Percentiles rank a stretch among this genome's conserved stretches.
These are phyloP conservation scores for Fonsecaea multimorphosa DNA, from an alignment of 2,329 filamentous ascomycete genomes.

Conservation along the genomic window DNA sequence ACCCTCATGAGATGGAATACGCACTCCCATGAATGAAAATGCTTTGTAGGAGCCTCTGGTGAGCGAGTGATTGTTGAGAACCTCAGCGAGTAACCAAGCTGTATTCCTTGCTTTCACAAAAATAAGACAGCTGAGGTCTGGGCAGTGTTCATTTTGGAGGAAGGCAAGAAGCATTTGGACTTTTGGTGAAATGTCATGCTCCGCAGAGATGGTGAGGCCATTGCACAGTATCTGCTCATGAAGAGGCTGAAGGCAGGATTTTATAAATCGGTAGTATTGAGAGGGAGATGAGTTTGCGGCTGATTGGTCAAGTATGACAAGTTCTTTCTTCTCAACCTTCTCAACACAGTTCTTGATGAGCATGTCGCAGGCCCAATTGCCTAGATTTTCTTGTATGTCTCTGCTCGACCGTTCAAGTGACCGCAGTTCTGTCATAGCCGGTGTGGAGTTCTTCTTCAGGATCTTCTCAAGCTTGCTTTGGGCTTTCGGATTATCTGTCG, in stretches of 20 bases:
- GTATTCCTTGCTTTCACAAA: constrained; percentile 70
- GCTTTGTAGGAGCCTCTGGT: constrained; percentile 47
- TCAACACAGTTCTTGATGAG: constrained; percentile 63
- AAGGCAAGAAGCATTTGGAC: constrained; percentile 62
- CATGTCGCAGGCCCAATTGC: constrained; percentile 71
- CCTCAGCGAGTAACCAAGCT: constrained; percentile 64
- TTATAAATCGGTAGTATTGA: constrained; percentile 18
- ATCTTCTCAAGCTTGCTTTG: constrained; percentile 41
- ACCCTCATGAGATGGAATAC: constrained; percentile 51
- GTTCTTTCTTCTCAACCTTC: constrained; percentile 39
- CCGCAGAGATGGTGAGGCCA: background rate
- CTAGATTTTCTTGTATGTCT: constrained; percentile 64
- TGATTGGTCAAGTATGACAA: constrained; percentile 11
- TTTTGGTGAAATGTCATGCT: constrained; percentile 53
- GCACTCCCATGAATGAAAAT: constrained; percentile 61
- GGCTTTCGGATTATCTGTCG: constrained; percentile 46
- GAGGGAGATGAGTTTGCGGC: background rate
- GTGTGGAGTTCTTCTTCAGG: constrained; percentile 45
- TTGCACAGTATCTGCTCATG: background rate
- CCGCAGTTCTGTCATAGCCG: constrained; percentile 58
- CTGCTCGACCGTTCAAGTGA: constrained; percentile 58
- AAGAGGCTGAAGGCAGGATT: constrained; percentile 23
- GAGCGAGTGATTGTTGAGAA: constrained; percentile 62
- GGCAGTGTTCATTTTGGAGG: constrained; percentile 49
- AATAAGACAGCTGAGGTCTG: constrained; percentile 64